phyloP scores from a whole-genome alignment of 2,329 filamentous ascomycete species.

The Fusarium sp. region DNA sequence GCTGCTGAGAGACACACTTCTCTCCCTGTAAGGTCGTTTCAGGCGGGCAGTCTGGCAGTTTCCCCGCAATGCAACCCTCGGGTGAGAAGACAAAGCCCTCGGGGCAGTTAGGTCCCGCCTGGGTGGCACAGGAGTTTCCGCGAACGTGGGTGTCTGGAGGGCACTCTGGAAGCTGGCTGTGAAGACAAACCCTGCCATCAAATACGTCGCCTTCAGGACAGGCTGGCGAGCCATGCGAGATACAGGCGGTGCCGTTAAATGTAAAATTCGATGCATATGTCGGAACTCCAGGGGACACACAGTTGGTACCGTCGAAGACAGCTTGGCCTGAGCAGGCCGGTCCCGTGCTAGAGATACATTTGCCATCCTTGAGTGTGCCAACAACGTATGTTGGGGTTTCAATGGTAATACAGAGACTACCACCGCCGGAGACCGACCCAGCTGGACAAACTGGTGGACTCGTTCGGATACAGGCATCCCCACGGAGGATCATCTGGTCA shows the following conservation, averaged over 20 bases:
- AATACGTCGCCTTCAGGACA: background rate
- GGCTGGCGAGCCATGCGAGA: background rate
- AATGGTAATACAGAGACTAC: background rate
- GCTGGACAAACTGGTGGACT: background rate
- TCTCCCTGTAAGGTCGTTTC: background rate
- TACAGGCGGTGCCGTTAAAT: background rate
- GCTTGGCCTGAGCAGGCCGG: background rate
- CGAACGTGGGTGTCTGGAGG: background rate
- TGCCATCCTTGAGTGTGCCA: background rate
- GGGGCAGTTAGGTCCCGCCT: background rate
- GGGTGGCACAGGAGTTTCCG: background rate
- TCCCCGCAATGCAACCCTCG: background rate
- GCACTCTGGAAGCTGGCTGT: background rate
- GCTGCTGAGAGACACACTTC: background rate
- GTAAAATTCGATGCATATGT: background rate
- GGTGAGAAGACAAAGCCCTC: background rate
- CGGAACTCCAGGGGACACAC: background rate
- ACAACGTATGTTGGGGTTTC: background rate
- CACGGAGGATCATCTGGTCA: background rate
- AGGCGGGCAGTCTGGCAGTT: background rate
- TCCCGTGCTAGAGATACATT: background rate
- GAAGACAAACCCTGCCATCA: background rate
- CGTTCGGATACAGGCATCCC: background rate
- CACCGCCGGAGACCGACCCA: background rate
- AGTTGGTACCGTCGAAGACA: background rate